Evolutionary conservation across 2,329 filamentous ascomycete genomes (phyloP).

Genomic region (Penicillium sp.): DNA sequence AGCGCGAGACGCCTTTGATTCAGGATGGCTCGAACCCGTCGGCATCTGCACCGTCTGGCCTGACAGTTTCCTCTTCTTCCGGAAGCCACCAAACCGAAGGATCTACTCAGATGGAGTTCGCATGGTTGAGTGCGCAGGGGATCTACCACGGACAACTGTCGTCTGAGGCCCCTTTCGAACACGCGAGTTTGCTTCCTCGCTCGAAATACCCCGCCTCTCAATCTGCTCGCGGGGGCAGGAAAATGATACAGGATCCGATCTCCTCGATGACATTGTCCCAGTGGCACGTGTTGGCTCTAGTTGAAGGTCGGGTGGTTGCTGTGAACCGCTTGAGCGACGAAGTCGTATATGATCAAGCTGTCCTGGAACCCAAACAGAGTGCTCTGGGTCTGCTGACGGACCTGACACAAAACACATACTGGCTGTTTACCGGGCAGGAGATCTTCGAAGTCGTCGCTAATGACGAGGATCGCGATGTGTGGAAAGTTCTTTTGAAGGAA

Average conservation of each 20-base stretch:
- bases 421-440: constrained; percentile 87
- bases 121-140: constrained; percentile 85
- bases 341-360: constrained; percentile 81
- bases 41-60: constrained; percentile 59
- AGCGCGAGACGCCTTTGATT: constrained; percentile 74
- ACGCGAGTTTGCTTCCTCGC: constrained; percentile 73
- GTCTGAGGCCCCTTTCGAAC: constrained; percentile 67
- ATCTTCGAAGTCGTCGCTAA: constrained; percentile 91
- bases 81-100: constrained; percentile 57
- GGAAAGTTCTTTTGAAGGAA: constrained; percentile 85
- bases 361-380: constrained; percentile 75
- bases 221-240: constrained; percentile 62
- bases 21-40: constrained; percentile 68
- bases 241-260: constrained; percentile 68
- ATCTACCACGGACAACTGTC: constrained; percentile 82
- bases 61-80: constrained; percentile 71
- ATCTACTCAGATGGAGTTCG: constrained; percentile 62
- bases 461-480: constrained; percentile 88
- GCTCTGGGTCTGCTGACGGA: constrained; percentile 85
- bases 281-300: constrained; percentile 84
- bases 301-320: constrained; percentile 79
- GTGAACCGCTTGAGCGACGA: constrained; percentile 84
- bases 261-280: constrained; percentile 82
- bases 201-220: constrained; percentile 71
- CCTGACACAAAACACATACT: constrained; percentile 92